Conservation (phyloP, 2,329 filamentous ascomycete species). For the Rachicladosporium sp. region DNA sequence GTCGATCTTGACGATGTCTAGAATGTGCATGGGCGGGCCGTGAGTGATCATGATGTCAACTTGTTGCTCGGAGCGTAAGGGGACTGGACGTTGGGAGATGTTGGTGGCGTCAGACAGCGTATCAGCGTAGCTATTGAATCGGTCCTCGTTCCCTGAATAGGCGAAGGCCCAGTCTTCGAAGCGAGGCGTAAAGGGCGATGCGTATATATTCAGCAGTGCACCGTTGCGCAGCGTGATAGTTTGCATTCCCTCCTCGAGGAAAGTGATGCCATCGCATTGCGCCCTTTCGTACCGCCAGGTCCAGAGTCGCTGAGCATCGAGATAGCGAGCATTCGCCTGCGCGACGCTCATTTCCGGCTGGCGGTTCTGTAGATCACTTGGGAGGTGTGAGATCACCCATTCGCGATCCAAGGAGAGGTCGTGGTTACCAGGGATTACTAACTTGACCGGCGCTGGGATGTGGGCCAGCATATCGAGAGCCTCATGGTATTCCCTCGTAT, state of each 20-base stretch:
- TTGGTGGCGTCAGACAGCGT: slow-evolving; percentile 21
- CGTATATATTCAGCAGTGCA: slow-evolving; percentile 43
- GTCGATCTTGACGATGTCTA: slow-evolving; percentile 33
- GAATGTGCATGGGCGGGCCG: slow-evolving; percentile 41
- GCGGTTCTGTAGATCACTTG: slow-evolving; percentile 3
- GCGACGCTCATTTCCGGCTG: slow-evolving; percentile 2
- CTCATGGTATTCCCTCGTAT: slow-evolving; percentile 33
- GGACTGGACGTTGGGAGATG: slow-evolving; percentile 26
- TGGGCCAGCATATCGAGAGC: slow-evolving; percentile 36
- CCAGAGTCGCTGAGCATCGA: slow-evolving; percentile 13
- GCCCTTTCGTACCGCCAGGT: slow-evolving; percentile 21
- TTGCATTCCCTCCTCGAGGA: slow-evolving; percentile 43
- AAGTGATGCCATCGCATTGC: slow-evolving; percentile 34
- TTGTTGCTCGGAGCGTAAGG: slow-evolving; percentile 22
- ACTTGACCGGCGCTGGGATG: slow-evolving; percentile 43
- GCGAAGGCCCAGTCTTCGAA: slow-evolving; percentile 46
- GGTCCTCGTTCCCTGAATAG: slow-evolving; percentile 38
- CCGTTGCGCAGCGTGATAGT: slow-evolving; percentile 37
- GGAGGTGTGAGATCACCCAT: slow-evolving; percentile 9
- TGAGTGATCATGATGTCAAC: slow-evolving; percentile 51
- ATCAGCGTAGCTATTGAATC: slow-evolving; percentile 34
- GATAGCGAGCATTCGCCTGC: slow-evolving; percentile 4
- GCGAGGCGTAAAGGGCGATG: slow-evolving; percentile 43
- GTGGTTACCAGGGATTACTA: slow-evolving; percentile 53
- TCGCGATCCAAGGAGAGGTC: slow-evolving; percentile 42